Conservation (phyloP, 1,284 basidiomycete genomes). For the Melampsora larici-populina region DNA sequence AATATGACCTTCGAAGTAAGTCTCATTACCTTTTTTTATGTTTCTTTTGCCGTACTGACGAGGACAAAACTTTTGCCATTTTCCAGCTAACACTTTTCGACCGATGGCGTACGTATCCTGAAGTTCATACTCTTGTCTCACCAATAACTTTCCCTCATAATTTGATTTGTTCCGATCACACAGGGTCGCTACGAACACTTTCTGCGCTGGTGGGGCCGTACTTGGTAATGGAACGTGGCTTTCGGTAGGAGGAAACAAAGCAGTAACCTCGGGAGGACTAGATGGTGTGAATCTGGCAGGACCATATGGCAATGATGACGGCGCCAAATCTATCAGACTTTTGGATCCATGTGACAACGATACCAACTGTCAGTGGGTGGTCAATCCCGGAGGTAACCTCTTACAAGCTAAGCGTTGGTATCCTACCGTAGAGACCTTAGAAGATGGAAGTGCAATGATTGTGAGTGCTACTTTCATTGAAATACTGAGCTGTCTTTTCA, state of each 20-base stretch:
- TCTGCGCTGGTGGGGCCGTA: conserved; percentile 53
- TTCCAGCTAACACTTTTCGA: conserved; percentile 21
- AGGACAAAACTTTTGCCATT: not conserved
- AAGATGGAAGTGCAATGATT: conserved; percentile 39
- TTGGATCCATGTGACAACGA: conserved; percentile 47
- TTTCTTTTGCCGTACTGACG: not conserved
- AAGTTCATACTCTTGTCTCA: not conserved
- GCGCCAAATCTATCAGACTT: conserved; percentile 51
- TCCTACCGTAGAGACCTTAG: conserved; percentile 37
- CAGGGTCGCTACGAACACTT: conserved; percentile 53
- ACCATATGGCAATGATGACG: conserved; percentile 51
- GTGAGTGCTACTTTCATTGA: conserved; percentile 8
- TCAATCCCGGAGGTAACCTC: conserved; percentile 31
- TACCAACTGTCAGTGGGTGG: conserved; percentile 41
- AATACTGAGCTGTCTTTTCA: not conserved
- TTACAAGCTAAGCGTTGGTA: conserved; percentile 42
- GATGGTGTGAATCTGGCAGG: conserved; percentile 39
- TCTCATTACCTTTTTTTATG: not conserved
- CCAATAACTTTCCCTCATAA: not conserved
- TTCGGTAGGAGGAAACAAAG: conserved; percentile 54
- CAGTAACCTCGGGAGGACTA: conserved; percentile 51
- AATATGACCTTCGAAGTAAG: conserved; percentile 37
- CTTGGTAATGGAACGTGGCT: conserved; percentile 54
- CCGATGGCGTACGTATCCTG: conserved; percentile 13
- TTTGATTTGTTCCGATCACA: not conserved